These are phyloP conservation scores for Kitagawia praeruptora DNA, from an alignment of 129 eudicot species.

Conservation along the genomic window DNA sequence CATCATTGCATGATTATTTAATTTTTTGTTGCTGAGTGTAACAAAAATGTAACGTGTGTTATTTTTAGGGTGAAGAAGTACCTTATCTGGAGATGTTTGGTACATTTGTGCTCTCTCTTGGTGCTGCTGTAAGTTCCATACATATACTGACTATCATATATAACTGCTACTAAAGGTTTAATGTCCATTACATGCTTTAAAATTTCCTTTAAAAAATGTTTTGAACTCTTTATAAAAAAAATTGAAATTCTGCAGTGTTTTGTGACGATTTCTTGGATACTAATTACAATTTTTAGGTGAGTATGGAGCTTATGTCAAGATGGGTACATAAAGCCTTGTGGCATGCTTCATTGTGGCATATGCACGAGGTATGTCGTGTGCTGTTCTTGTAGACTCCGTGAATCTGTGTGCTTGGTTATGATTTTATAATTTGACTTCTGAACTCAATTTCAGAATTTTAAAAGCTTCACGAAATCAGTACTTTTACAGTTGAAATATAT, in stretches of 20 bases:
- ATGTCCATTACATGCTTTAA: neutral
- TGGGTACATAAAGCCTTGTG: constrained; percentile 97
- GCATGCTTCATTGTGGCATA: constrained; percentile 99
- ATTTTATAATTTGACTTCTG: neutral
- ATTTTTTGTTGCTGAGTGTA: neutral
- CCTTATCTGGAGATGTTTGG: constrained; percentile 85
- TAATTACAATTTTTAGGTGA: constrained; percentile 40
- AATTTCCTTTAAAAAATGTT: constrained; percentile 11
- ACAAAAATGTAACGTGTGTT: constrained; percentile 2
- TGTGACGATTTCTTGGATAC: neutral
- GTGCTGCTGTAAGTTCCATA: constrained; percentile 78
- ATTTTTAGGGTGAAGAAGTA: constrained; percentile 72
- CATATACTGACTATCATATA: neutral
- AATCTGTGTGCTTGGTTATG: neutral
- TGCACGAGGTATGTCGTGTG: constrained; percentile 65
- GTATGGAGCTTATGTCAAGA: constrained; percentile 98
- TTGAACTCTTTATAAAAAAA: constrained; percentile 31
- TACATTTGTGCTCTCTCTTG: constrained; percentile 91
- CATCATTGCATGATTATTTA: neutral
- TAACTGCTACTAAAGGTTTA: neutral
- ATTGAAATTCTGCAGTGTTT: neutral
- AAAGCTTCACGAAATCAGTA: neutral
- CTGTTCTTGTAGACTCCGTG: neutral
- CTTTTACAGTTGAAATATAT: neutral
- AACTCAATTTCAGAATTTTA: neutral